A percentile compares a stretch with the other conserved stretches of the same genome.
phyloP scores from a whole-genome alignment of 805 yeast genomes.

The Saccharomycopsis sp. region DNA sequence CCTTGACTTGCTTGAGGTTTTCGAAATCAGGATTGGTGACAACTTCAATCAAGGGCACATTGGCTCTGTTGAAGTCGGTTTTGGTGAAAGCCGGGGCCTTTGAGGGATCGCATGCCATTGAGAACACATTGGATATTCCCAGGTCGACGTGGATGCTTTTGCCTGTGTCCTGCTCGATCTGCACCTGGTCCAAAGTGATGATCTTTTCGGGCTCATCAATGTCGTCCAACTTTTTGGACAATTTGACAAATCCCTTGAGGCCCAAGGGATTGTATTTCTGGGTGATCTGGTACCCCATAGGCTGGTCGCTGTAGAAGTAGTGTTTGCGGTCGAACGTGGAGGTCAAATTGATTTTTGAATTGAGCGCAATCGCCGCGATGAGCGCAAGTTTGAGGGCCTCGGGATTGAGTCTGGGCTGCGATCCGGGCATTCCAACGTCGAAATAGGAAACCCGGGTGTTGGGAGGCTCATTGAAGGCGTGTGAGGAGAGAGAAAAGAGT shows the following conservation, averaged over 20 bases:
- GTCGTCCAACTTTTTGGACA: slow-evolving; percentile 49
- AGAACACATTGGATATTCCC: slow-evolving; percentile 22
- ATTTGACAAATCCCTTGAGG: slow-evolving; percentile 48
- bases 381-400: slow-evolving; percentile 68
- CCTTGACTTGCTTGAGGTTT: slow-evolving; percentile 56
- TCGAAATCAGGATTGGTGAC: slow-evolving; percentile 87
- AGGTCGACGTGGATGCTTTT: slow-evolving; percentile 53
- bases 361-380: slow-evolving; percentile 63
- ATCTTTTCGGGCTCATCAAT: slow-evolving; percentile 34
- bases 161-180: slow-evolving; percentile 94
- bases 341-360: slow-evolving; percentile 45
- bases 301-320: slow-evolving; percentile 95
- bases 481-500: slow-evolving; percentile 61
- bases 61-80: slow-evolving; percentile 79
- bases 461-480: slow-evolving; percentile 46
- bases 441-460: slow-evolving; percentile 68
- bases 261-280: slow-evolving; percentile 83
- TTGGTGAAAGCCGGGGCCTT: slow-evolving; percentile 28
- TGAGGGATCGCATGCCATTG: background rate
- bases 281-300: slow-evolving; percentile 91
- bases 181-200: slow-evolving; percentile 71
- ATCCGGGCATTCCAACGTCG: slow-evolving; percentile 87
- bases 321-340: slow-evolving; percentile 90
- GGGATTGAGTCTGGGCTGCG: slow-evolving; percentile 76
- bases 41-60: slow-evolving; percentile 81